phyloP scores from a whole-genome alignment of 352 stramenopile species.

The Globisporangium nodosum region DNA sequence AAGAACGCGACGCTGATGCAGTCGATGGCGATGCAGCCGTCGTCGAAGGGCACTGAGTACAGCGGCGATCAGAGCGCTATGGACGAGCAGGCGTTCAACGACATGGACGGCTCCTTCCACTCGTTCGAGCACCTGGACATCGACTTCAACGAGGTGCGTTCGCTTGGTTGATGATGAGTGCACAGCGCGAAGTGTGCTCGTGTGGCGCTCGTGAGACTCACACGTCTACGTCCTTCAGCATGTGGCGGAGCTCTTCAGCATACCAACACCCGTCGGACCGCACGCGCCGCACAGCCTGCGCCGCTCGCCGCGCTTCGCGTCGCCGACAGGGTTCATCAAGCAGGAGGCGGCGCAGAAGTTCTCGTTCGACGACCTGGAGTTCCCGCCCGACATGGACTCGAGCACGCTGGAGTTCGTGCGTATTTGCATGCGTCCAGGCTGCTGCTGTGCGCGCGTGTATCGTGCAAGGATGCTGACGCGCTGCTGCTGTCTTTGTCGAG shows the following conservation, averaged over 20 bases:
- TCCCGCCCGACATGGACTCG: constrained; percentile 67
- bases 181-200: too few species aligned
- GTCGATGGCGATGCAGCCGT: constrained; percentile 28
- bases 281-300: constrained; percentile 66
- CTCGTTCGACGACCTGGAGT: constrained; percentile 80
- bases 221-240: constrained; percentile 29
- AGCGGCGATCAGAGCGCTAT: constrained; percentile 8
- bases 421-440: constrained; percentile 5
- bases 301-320: constrained; percentile 71
- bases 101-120: constrained; percentile 66
- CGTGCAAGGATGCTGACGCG: not conserved
- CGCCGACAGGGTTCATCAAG: constrained; percentile 61
- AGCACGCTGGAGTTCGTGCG: constrained; percentile 70
- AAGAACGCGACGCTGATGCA: constrained; percentile 18
- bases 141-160: constrained; percentile 73
- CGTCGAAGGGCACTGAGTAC: constrained; percentile 21
- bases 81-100: constrained; percentile 30
- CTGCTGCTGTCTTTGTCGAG: constrained; percentile 1
- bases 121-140: constrained; percentile 82
- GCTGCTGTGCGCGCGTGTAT: not conserved
- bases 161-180: not conserved
- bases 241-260: constrained; percentile 80
- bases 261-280: constrained; percentile 53
- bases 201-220: not conserved
- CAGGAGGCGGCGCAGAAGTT: constrained; percentile 71